Conservation (phyloP, 2,329 filamentous ascomycete genomes). For the Pseudogymnoascus sp. region DNA sequence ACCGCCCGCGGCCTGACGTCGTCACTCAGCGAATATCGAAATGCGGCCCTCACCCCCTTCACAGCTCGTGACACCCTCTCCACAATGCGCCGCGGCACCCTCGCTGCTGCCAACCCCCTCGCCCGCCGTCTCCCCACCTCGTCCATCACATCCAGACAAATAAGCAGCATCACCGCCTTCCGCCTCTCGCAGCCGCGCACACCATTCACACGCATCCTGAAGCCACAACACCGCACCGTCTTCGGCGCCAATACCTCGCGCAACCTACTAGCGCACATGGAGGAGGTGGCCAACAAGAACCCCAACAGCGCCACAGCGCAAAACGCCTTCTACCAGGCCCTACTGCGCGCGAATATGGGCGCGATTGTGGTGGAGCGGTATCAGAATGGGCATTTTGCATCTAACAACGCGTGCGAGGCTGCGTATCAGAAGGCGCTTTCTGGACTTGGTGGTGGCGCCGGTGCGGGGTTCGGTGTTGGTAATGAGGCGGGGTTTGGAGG, state of each 20-base stretch:
- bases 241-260: conserved; percentile 31
- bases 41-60: conserved; percentile 13
- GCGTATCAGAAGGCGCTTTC: conserved; percentile 70
- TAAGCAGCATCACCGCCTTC: conserved; percentile 13
- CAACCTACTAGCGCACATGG: conserved; percentile 70
- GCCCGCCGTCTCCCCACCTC: conserved; percentile 13
- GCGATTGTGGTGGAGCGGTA: conserved; percentile 88
- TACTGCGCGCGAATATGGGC: conserved; percentile 87
- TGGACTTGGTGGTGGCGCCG: conserved; percentile 44
- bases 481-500: conserved; percentile 13
- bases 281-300: conserved; percentile 89
- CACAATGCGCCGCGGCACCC: conserved; percentile 17
- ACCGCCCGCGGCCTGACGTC: conserved; percentile 12
- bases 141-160: neutral
- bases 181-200: conserved; percentile 14
- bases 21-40: conserved; percentile 1
- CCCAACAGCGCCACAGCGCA: conserved; percentile 80
- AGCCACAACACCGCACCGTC: conserved; percentile 20
- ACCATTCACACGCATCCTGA: conserved; percentile 11
- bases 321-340: conserved; percentile 85
- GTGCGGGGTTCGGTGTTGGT: conserved; percentile 21
- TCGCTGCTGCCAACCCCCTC: conserved; percentile 19
- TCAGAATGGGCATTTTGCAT: conserved; percentile 75
- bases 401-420: conserved; percentile 67
- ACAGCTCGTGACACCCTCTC: conserved; percentile 14